Evolutionary conservation across 2,329 filamentous ascomycete species (phyloP).

Genomic region (Tympanopsis confertula): DNA sequence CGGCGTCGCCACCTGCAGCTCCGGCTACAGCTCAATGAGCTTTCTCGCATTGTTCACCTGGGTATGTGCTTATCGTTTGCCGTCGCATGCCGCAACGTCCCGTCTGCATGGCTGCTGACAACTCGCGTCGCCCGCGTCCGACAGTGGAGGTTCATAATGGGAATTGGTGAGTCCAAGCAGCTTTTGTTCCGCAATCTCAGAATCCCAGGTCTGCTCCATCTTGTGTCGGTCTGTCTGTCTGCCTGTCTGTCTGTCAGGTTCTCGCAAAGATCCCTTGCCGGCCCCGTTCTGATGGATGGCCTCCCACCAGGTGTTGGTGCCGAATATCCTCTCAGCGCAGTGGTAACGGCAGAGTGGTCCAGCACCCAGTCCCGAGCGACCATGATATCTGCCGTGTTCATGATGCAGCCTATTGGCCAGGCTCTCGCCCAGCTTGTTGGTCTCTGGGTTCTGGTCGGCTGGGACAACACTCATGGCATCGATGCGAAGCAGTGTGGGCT

Average conservation of each 20-base stretch:
- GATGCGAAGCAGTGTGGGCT: conserved; percentile 34
- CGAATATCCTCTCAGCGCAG: conserved; percentile 55
- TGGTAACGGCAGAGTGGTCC: conserved; percentile 57
- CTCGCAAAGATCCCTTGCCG: too few relatives aligned
- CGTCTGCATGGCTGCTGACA: background rate
- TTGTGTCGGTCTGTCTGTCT: too few relatives aligned
- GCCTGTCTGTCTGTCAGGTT: too few relatives aligned
- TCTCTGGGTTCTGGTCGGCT: conserved; percentile 36
- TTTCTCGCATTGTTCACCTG: conserved; percentile 37
- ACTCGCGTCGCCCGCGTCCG: background rate
- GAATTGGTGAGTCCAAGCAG: conserved; percentile 30
- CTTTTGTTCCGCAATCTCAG: conserved; percentile 60
- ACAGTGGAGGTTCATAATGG: conserved; percentile 41
- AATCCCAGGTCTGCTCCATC: too few relatives aligned
- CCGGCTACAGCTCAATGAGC: conserved; percentile 34
- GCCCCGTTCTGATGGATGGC: too few relatives aligned
- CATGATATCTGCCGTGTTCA: conserved; percentile 58
- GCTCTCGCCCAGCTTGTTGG: conserved; percentile 52
- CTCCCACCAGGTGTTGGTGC: conserved; percentile 41
- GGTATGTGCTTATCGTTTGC: conserved; percentile 13
- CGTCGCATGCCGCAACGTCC: background rate
- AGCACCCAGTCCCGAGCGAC: conserved; percentile 51
- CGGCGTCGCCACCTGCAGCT: conserved; percentile 38
- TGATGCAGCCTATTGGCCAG: conserved; percentile 60
- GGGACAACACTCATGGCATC: conserved; percentile 26